Evolutionary conservation across 2,329 filamentous ascomycete genomes (phyloP), one percentile per base, ranked within the genome.

Genomic region (Colletotrichum incanum): DNA sequence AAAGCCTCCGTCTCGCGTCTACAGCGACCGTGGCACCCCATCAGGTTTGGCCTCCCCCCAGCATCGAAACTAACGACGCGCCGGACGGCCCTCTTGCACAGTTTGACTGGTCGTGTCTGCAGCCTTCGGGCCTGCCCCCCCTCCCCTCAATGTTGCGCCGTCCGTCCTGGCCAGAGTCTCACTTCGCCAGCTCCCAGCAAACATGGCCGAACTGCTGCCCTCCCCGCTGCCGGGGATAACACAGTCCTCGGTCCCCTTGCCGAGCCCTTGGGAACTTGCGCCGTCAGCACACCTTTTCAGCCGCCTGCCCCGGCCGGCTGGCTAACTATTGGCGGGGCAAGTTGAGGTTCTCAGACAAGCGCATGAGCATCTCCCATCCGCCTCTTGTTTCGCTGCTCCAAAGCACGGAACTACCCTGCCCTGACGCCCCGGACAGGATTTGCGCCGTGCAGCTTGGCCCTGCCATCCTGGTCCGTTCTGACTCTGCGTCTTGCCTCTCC

Each of bases 101-200:
- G 39, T 67, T n/a, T 28, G 23, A 18, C 65, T 11, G 43, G 59
- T 63, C 59, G 59, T 60, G 52, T 72, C 69, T 72, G 69, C 69
- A 72, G 58, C 47, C 69, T 72, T 72, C 69, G 69, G 69, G 69
- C 69, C 69, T 59, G 18, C 41, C 18, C 63, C 58, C n/a, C 20
- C 41, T n/a, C 55, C 45, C 50, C 61, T 14, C 52, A 39, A n/a
- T 43, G 37, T 12, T 43, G 37, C 56, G 49, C 39, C n/a, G 45
- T 49, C 31, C n/a, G n/a, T n/a, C n/a, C n/a, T n/a, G n/a, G n/a
- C 50, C 47, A 26, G 31, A 18, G 37, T 52, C 58, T 47, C 23
- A n/a, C 56, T 31, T 55, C 39, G 59, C 56, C 59, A n/a, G 28
- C 9, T 49, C 64, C 31, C 56, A 52, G 31, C 63, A 67, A 11